These are phyloP conservation scores for Takashimella tepidaria DNA, from an alignment of 1,284 basidiomycete species.

Conservation along the genomic window DNA sequence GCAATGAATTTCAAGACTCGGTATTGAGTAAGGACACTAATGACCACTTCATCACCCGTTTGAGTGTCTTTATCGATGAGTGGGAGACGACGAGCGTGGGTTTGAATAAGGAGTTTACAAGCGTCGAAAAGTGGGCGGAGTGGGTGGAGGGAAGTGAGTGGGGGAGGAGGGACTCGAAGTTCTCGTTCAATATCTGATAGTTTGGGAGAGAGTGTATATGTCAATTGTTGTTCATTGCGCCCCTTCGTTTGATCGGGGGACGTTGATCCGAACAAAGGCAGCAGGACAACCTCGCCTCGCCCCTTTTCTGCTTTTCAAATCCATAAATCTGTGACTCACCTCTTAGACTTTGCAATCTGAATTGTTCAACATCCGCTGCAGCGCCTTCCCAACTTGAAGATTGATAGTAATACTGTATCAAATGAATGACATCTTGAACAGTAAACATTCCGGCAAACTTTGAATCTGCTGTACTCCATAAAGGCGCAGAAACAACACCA, in stretches of 20 bases:
- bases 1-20: constrained; percentile 97
- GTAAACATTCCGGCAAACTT: constrained; percentile 92
- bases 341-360: constrained; percentile 80
- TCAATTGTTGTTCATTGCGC: no score
- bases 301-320: no score
- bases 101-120: constrained; percentile 83
- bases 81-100: constrained; percentile 90
- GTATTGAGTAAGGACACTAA: constrained; percentile 96
- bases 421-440: constrained; percentile 89
- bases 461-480: constrained; percentile 93
- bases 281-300: no score
- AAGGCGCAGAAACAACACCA: constrained; percentile 92
- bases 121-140: constrained; percentile 84
- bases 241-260: no score
- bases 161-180: constrained; percentile 87
- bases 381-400: constrained; percentile 80
- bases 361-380: constrained; percentile 86
- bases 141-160: constrained; percentile 84
- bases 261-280: no score
- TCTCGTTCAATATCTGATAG: constrained; percentile 82
- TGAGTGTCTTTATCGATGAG: constrained; percentile 90
- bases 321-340: no score
- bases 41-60: constrained; percentile 91
- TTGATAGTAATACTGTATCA: constrained; percentile 94
- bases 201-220: constrained; percentile 1